Conservation (phyloP, 225 moss, liverwort and hornwort species). For the Neckera pumila region DNA sequence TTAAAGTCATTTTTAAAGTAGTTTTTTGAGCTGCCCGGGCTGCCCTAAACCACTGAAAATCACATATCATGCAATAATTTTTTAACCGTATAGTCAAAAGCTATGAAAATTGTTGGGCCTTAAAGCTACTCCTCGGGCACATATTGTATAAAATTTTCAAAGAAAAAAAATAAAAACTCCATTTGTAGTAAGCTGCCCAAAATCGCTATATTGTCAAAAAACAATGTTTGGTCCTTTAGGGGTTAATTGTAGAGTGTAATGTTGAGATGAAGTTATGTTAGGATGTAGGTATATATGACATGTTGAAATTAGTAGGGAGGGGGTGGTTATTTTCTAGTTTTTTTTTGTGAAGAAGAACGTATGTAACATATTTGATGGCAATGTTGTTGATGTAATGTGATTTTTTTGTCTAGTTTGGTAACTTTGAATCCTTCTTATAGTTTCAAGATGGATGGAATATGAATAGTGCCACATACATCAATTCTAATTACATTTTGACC, state of each 20-base stretch:
- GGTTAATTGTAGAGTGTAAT: background rate
- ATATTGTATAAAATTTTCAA: too few relatives aligned
- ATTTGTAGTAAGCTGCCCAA: too few relatives aligned
- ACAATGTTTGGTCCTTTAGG: too few relatives aligned
- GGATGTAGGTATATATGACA: background rate
- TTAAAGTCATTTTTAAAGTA: too few relatives aligned
- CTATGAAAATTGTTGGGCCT: too few relatives aligned
- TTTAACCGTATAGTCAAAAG: too few relatives aligned
- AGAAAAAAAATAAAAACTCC: too few relatives aligned
- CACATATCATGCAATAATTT: too few relatives aligned
- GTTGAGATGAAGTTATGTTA: background rate
- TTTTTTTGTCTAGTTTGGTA: background rate
- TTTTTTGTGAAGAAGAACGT: background rate
- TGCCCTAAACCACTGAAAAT: too few relatives aligned
- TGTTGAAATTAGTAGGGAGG: background rate
- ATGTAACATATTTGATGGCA: background rate
- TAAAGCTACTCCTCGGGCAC: too few relatives aligned
- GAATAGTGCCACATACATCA: fast-evolving
- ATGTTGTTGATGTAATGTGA: background rate
- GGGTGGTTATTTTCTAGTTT: background rate
- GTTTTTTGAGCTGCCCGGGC: too few relatives aligned
- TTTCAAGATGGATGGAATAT: background rate
- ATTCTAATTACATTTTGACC: background rate
- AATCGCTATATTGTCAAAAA: too few relatives aligned
- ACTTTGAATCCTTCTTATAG: background rate